Evolutionary conservation across 805 yeast genomes (phyloP), one percentile per base, ranked within the genome.

Genomic region (Barnettozyma vustinii): DNA sequence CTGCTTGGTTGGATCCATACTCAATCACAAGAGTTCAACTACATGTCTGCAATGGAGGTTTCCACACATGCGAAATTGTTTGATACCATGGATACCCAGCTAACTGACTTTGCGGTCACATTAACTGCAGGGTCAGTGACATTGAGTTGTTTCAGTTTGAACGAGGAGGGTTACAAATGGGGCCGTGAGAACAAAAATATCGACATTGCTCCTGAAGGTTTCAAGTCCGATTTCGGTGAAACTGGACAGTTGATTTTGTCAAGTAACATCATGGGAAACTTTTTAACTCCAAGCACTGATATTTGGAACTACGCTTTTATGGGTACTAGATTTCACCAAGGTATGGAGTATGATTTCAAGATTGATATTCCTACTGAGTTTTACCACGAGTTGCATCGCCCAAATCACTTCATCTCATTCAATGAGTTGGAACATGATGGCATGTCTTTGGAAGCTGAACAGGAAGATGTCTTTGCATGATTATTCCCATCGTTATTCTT

Each of bases 1-100:
- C 77, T 94, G 5, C 65, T 94, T 16, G 99, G 99, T 1, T 87
- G 97, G 96, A 77, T 94, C n/a, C 97, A 92, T 62, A 87, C 97
- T 0, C 89, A 84, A 63, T 74, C 84, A 1, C 79, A 77, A 18
- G 96, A 87, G 36, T 55, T 75, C 6, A 76, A 77, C 44, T 71
- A 74, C 45, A 75, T 91, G 70, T 71, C 85, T 6, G 81, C 96
- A 0, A 67, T 75, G 33, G 97, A 92, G 55, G 78, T 88, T 15
- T 74, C 85, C 2, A 76, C 80, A 0, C 85, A 82, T 48, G 53
- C 73, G 6, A 61, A 71, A 23, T 50, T 71, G 30, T 69, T 75
- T 18, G 57, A 64, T 2, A 63, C 67, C 13, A 59, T 61, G 13
- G 71, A 65, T 45, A 41, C 57, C 10, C 68, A 72, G 20, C 65